Conservation (phyloP, 768 basidiomycete species). For the Panaeolus cyanescens region DNA sequence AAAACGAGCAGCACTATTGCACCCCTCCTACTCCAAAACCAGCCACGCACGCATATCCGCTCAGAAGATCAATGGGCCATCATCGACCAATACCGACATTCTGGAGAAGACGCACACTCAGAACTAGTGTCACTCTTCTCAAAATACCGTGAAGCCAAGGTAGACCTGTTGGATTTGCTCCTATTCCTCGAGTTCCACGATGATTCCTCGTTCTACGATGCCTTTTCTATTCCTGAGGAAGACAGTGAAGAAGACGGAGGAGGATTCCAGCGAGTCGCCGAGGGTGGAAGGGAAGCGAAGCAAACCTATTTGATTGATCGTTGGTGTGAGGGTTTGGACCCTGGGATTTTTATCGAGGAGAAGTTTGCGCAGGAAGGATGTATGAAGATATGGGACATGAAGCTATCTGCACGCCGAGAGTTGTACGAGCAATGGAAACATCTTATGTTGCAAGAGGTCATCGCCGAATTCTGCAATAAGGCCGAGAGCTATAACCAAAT, state of each 20-base stretch:
- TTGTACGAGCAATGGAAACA: constrained; percentile 33
- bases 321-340: constrained; percentile 48
- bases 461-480: constrained; percentile 32
- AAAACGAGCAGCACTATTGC: constrained; percentile 53
- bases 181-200: constrained; percentile 55
- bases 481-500: constrained; percentile 40
- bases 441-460: constrained; percentile 33
- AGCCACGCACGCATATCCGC: constrained; percentile 22
- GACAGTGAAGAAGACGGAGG: constrained; percentile 22
- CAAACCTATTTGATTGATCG: constrained; percentile 43
- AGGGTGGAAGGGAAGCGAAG: constrained; percentile 33
- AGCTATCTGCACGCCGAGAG: constrained; percentile 21
- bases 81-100: constrained; percentile 41
- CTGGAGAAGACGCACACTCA: constrained; percentile 9
- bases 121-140: constrained; percentile 31
- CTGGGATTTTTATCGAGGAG: constrained; percentile 39
- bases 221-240: constrained; percentile 44
- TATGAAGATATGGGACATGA: constrained; percentile 47
- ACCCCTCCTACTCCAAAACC: constrained; percentile 43
- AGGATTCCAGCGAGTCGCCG: constrained; percentile 49
- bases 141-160: constrained; percentile 20
- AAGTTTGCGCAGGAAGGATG: constrained; percentile 39
- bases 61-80: constrained; percentile 33
- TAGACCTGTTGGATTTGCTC: constrained; percentile 34
- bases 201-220: constrained; percentile 37